Base-by-base conservation (phyloP, 371 early-diverging fungal species). In the Mucor saturninus region DNA sequence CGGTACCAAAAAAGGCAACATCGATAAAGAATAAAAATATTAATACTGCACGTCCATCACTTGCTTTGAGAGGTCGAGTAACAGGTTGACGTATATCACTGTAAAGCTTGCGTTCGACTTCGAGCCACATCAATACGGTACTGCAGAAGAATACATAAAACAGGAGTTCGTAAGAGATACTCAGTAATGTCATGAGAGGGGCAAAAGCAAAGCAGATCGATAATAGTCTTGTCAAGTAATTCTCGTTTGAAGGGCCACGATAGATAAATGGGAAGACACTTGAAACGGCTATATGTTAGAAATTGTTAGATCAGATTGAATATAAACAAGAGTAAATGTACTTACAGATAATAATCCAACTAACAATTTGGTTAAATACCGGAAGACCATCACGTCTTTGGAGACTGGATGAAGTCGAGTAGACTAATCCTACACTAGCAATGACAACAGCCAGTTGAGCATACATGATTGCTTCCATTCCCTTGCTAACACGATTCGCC, bases 1-100 rank as follows among this genome's bases (percentile, higher is more conserved):
- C 97, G 0, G 97, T 96, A 37, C 97, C 96, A 80, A 98, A 98
- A 80, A 98, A 98, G 4, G 92, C 95, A 2, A 94, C 89, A 66
- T 93, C 91, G 74, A 96, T 89, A 62, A 95, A 92, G 72, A 95
- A 90, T 56, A 96, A 76, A 73, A 96, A 96, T 54, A 88, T 58
- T 10, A 89, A 73, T 5, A 91, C 89, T 0, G 89, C 87, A 35
- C 94, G 88, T 45, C 89, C 74, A 70, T 96, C 95, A 65, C 80
- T 76, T 11, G 79, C 68, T 28, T 58, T 61, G 2, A 83, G 62
- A 6, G 74, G n/a, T 1, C 80, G 79, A 11, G 42, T 21, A 3
- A 26, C 39, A 1, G 59, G 7, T 15, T 37, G 35, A 14, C 56
- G 62, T 4, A 56, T 11, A 7, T 40, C 43, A 21, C 38, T 70